phyloP scores from a whole-genome alignment of 257 asterid species.

The Henckelia pumila region DNA sequence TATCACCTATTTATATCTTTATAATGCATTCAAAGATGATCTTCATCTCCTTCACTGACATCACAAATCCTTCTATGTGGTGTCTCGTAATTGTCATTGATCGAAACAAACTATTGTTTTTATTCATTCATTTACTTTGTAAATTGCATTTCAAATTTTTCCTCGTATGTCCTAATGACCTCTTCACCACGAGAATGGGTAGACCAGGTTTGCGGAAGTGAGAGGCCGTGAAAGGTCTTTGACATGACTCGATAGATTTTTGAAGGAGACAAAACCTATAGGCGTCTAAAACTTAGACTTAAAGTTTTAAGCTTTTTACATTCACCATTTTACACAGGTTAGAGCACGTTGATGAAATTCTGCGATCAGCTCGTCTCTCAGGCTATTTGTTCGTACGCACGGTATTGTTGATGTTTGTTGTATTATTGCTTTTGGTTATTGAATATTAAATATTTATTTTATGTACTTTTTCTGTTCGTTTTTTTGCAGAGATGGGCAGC shows the following conservation, averaged over 20 bases:
- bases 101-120: too few relatives aligned
- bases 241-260: too few relatives aligned
- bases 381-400: slow-evolving; percentile 78
- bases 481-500: slow-evolving; percentile 80
- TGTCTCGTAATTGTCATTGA: background rate
- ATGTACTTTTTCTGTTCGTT: slow-evolving; percentile 16
- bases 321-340: slow-evolving; percentile 41
- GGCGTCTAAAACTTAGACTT: background rate
- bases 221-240: too few relatives aligned
- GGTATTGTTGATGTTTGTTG: slow-evolving; percentile 37
- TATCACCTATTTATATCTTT: background rate
- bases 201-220: too few relatives aligned
- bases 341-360: slow-evolving; percentile 84
- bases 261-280: too few relatives aligned
- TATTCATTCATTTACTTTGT: too few relatives aligned
- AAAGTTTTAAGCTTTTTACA: too few relatives aligned
- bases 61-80: background rate
- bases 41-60: background rate
- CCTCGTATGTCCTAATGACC: too few relatives aligned
- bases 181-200: too few relatives aligned
- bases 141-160: too few relatives aligned
- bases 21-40: background rate
- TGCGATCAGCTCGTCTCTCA: slow-evolving; percentile 79
- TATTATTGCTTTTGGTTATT: slow-evolving; percentile 14
- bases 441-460: slow-evolving; percentile 10